Percentiles rank a stretch among this genome's conserved stretches.
These are phyloP conservation scores for Ligustrum vulgare DNA, from an alignment of 257 asterid genomes.

Conservation along the genomic window DNA sequence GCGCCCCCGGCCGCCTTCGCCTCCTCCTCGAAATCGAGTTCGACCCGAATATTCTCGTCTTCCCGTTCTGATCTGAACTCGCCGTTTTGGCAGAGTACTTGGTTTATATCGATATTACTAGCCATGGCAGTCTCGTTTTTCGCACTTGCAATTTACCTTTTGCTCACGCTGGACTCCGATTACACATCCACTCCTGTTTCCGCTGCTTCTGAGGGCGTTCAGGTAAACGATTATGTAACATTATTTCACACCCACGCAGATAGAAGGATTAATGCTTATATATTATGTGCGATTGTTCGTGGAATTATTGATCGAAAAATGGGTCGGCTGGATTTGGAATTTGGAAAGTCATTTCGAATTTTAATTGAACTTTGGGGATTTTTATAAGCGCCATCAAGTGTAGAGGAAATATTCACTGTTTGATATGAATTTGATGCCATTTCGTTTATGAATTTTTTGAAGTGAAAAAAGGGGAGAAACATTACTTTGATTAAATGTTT, in stretches of 20 bases:
- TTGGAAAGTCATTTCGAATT: neutral
- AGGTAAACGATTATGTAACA: slow-evolving; percentile 43
- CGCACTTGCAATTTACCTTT: slow-evolving; percentile 58
- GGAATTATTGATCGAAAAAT: neutral
- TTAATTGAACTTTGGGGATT: neutral
- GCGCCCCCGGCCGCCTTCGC: slow-evolving; percentile 46
- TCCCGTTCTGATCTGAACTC: slow-evolving; percentile 48
- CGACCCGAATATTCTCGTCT: slow-evolving; percentile 45
- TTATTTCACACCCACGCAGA: neutral
- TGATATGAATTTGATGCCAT: neutral
- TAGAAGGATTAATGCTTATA: neutral
- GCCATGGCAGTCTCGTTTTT: slow-evolving; percentile 73
- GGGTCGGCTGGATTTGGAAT: slow-evolving; percentile 3
- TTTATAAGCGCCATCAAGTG: neutral
- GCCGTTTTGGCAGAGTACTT: slow-evolving; percentile 68
- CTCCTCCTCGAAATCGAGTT: slow-evolving; percentile 37
- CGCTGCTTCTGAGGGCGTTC: slow-evolving; percentile 93
- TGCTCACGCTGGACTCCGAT: slow-evolving; percentile 65
- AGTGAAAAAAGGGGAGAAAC: neutral
- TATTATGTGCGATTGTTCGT: neutral
- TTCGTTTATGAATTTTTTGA: neutral
- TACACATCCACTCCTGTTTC: slow-evolving; percentile 54
- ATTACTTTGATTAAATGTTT: neutral
- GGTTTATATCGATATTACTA: slow-evolving; percentile 55
- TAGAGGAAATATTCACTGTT: neutral